A percentile compares a stretch with the other conserved stretches of the same genome.
Conservation (phyloP, 2,329 filamentous ascomycete species). For the Thielaviopsis populi region DNA sequence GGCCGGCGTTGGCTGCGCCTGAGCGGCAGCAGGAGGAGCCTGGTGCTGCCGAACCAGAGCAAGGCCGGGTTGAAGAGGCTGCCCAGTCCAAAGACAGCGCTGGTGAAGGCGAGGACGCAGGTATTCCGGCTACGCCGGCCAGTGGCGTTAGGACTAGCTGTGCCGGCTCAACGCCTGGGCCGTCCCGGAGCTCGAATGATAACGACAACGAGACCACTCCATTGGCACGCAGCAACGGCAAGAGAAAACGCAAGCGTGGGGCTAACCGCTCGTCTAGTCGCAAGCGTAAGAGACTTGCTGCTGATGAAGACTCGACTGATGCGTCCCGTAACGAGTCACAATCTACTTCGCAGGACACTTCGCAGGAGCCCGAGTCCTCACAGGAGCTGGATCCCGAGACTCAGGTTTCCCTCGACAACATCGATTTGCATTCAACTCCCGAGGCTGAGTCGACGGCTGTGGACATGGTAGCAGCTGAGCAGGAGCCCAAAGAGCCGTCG, state of each 20-base stretch:
- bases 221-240: slow-evolving; percentile 5
- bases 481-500: slow-evolving; percentile 16
- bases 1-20: neutral
- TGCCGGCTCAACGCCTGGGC: neutral
- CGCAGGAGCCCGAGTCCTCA: neutral
- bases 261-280: slow-evolving; percentile 4
- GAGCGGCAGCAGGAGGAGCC: neutral
- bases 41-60: neutral
- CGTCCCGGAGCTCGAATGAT: neutral
- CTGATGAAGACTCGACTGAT: neutral
- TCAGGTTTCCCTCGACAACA: slow-evolving; percentile 11
- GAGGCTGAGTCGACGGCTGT: neutral
- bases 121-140: neutral
- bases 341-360: neutral
- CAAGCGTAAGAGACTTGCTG: slow-evolving; percentile 1
- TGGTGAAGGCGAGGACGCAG: neutral
- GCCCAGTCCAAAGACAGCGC: neutral
- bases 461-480: slow-evolving; percentile 1
- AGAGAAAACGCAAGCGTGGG: slow-evolving; percentile 13
- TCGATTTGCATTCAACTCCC: neutral
- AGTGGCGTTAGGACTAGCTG: neutral
- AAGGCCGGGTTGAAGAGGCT: neutral
- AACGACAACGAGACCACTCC: neutral
- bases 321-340: neutral
- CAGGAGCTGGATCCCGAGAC: slow-evolving; percentile 1